These are phyloP conservation scores for Rhizopogon sp. DNA, from an alignment of 768 basidiomycete genomes.

Conservation along the genomic window DNA sequence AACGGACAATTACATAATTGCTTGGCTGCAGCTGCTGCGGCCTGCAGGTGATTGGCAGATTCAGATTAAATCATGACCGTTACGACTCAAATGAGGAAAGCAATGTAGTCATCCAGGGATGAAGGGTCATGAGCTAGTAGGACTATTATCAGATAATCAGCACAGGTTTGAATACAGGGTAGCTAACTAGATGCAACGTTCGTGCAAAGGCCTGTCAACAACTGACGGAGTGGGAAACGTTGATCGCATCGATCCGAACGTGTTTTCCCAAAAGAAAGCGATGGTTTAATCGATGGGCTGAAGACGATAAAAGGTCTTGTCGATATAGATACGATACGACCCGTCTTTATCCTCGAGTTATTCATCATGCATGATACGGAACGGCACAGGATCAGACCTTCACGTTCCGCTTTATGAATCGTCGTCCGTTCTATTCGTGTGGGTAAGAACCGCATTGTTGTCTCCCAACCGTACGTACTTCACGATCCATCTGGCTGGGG, in stretches of 20 bases:
- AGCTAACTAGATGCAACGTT: too few relatives aligned
- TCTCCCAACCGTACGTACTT: neutral
- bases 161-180: too few relatives aligned
- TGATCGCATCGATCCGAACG: constrained; percentile 8
- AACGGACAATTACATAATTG: too few relatives aligned
- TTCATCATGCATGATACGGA: neutral
- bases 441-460: constrained; percentile 9
- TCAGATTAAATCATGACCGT: too few relatives aligned
- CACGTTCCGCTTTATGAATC: constrained; percentile 9
- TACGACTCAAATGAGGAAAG: too few relatives aligned
- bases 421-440: constrained; percentile 4
- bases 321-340: neutral
- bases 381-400: neutral
- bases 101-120: too few relatives aligned
- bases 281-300: neutral
- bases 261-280: neutral
- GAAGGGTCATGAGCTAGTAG: too few relatives aligned
- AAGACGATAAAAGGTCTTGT: neutral
- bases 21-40: too few relatives aligned
- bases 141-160: too few relatives aligned
- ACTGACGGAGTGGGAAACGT: neutral
- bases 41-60: too few relatives aligned
- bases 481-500: neutral
- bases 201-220: neutral
- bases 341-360: neutral